These are phyloP conservation scores for Cystoisospora suis DNA, from an alignment of 169 alveolate species.

Conservation along the genomic window DNA sequence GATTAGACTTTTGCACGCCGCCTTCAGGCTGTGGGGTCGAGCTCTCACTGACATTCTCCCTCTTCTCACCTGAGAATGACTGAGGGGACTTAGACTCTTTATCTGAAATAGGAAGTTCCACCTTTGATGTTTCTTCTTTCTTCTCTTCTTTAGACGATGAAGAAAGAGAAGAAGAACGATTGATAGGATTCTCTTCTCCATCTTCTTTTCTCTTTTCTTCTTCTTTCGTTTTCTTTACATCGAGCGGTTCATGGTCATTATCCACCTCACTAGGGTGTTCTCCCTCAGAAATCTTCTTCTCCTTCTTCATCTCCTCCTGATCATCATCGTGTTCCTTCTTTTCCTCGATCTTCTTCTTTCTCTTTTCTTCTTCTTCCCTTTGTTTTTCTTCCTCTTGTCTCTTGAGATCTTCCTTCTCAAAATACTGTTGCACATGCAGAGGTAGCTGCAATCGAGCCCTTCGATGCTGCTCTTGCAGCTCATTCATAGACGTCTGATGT, in stretches of 20 bases:
- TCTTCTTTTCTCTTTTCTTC: neutral
- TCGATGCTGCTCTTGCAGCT: neutral
- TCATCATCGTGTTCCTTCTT: neutral
- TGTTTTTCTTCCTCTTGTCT: neutral
- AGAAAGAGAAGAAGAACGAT: neutral
- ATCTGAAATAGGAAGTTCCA: too few relatives aligned
- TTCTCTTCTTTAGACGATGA: too few relatives aligned
- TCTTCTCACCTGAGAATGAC: too few relatives aligned
- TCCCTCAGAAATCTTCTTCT: neutral
- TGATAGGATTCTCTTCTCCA: neutral
- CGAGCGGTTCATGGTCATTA: too few relatives aligned
- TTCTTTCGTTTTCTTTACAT: too few relatives aligned
- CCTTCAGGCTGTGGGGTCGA: too few relatives aligned
- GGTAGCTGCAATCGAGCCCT: neutral
- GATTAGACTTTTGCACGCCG: neutral
- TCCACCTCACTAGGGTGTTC: too few relatives aligned
- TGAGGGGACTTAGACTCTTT: too few relatives aligned
- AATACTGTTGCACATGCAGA: slow-evolving; percentile 6
- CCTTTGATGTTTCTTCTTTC: too few relatives aligned
- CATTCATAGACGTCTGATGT: neutral
- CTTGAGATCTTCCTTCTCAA: slow-evolving; percentile 4
- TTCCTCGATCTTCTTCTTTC: neutral
- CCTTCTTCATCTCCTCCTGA: neutral
- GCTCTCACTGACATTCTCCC: too few relatives aligned
- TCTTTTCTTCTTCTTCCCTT: neutral